Evolutionary conservation across 176 grass and related monocot genomes (phyloP).

Genomic region (Miscanthus lutarioriparius): DNA sequence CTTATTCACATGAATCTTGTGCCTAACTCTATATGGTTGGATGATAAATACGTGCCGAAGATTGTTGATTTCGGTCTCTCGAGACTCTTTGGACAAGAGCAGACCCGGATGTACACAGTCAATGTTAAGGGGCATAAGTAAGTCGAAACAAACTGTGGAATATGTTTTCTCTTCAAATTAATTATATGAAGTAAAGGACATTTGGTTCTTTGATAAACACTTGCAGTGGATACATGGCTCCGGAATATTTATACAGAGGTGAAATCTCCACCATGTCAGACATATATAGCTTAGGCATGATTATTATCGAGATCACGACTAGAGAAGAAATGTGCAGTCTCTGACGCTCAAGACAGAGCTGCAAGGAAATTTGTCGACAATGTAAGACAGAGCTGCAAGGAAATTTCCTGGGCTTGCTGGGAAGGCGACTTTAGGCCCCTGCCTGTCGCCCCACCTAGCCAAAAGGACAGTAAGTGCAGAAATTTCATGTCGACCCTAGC

Average conservation of each 20-base stretch:
- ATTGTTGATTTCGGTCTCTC: background rate
- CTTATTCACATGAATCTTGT: background rate
- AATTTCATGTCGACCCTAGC: too few species aligned
- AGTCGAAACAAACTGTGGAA: background rate
- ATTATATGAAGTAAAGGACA: background rate
- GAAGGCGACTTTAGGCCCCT: too few species aligned
- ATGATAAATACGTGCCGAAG: background rate
- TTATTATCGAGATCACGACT: background rate
- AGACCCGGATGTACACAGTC: background rate
- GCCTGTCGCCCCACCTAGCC: too few species aligned
- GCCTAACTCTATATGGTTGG: background rate
- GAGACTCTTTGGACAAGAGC: background rate
- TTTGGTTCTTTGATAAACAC: background rate
- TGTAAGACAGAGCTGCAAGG: background rate
- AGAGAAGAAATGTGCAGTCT: background rate
- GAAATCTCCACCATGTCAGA: background rate
- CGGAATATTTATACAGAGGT: background rate
- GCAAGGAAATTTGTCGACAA: background rate
- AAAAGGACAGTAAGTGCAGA: too few species aligned
- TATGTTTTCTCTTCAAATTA: background rate
- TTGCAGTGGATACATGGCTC: background rate
- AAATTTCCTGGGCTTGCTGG: too few species aligned
- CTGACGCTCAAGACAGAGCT: background rate
- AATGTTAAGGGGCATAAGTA: background rate
- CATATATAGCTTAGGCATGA: background rate